These are phyloP conservation scores for Candida morakotiae DNA, from an alignment of 805 yeast species.

Conservation along the genomic window DNA sequence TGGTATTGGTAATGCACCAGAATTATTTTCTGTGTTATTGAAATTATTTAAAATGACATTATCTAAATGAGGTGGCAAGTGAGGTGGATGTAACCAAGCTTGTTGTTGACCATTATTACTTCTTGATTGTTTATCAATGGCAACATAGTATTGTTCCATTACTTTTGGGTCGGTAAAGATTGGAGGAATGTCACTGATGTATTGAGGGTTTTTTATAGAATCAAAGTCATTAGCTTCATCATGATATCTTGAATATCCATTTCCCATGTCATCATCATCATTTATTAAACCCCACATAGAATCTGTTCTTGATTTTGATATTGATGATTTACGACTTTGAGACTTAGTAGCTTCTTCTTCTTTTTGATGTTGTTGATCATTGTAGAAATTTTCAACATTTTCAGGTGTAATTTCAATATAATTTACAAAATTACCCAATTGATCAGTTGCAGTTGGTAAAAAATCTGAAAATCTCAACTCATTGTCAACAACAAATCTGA, in stretches of 20 bases:
- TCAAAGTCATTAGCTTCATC: slow-evolving; percentile 35
- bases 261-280: slow-evolving; percentile 80
- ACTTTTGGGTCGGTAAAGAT: slow-evolving; percentile 81
- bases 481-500: slow-evolving; percentile 90
- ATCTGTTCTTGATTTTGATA: slow-evolving; percentile 41
- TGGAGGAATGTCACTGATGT: slow-evolving; percentile 72
- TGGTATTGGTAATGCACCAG: slow-evolving; percentile 89
- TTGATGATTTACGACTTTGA: slow-evolving; percentile 25
- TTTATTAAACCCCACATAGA: slow-evolving; percentile 60
- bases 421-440: slow-evolving; percentile 92
- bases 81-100: slow-evolving; percentile 87
- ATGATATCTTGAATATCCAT: slow-evolving; percentile 73
- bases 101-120: slow-evolving; percentile 51
- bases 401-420: slow-evolving; percentile 72
- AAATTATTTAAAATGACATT: slow-evolving; percentile 83
- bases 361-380: slow-evolving; percentile 8
- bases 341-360: slow-evolving; percentile 8
- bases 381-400: slow-evolving; percentile 22
- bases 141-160: slow-evolving; percentile 80
- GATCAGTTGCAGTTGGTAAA: slow-evolving; percentile 95
- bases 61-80: slow-evolving; percentile 93
- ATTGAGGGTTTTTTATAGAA: slow-evolving; percentile 26
- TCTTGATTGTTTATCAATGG: slow-evolving; percentile 68
- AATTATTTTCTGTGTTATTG: slow-evolving; percentile 66
- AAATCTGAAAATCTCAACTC: slow-evolving; percentile 85